Conservation (phyloP, 2,329 filamentous ascomycete species). For the Penicillium brasilianum region DNA sequence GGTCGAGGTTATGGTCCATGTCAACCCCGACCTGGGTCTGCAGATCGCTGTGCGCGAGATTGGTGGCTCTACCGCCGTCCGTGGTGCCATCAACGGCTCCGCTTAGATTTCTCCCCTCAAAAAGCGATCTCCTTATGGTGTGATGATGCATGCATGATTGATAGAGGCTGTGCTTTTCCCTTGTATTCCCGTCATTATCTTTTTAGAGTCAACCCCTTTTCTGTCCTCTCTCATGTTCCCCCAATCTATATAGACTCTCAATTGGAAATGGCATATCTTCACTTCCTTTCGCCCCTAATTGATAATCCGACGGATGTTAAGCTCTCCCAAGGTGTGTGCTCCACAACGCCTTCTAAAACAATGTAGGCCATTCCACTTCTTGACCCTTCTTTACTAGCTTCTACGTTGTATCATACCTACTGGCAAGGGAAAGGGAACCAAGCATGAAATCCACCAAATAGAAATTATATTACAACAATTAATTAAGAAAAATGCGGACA, state of each 20-base stretch:
- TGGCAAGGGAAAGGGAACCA: no score
- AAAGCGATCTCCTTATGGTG: constrained; percentile 31
- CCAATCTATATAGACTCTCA: constrained; percentile 27
- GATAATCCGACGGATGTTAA: no score
- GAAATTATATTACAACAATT: constrained; percentile 35
- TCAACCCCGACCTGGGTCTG: constrained; percentile 77
- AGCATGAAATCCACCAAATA: constrained; percentile 5
- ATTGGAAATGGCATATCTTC: constrained; percentile 25
- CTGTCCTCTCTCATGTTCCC: constrained; percentile 16
- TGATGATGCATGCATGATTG: constrained; percentile 37
- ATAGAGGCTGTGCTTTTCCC: constrained; percentile 32
- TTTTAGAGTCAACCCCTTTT: constrained; percentile 27
- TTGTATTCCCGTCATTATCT: constrained; percentile 26
- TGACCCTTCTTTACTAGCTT: no score
- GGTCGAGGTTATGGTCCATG: constrained; percentile 91
- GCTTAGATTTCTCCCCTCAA: constrained; percentile 23
- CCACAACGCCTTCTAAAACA: no score
- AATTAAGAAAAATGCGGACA: constrained; percentile 10
- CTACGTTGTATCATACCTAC: no score
- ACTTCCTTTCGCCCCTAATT: constrained; percentile 13
- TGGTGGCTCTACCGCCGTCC: constrained; percentile 81
- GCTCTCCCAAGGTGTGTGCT: no score
- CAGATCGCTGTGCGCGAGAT: constrained; percentile 84
- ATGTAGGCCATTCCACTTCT: not conserved
- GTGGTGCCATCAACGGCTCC: constrained; percentile 61